phyloP scores from a whole-genome alignment of 2,329 filamentous ascomycete genomes.

The Aspergillus carbonarius region DNA sequence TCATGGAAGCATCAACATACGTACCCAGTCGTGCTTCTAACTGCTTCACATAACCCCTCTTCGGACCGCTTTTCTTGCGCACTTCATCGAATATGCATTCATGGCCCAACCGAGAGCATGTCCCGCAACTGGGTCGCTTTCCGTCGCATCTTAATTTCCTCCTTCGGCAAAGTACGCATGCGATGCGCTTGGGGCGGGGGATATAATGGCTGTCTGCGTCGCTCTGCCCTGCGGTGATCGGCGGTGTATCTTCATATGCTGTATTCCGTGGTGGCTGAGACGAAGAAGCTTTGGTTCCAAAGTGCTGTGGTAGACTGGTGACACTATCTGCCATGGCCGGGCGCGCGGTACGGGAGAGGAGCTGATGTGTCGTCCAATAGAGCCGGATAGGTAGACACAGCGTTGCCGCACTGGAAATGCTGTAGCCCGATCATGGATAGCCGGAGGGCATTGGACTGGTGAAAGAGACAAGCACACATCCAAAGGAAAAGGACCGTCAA shows the following conservation, averaged over 20 bases:
- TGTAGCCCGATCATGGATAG: slow-evolving; percentile 10
- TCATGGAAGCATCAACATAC: slow-evolving; percentile 51
- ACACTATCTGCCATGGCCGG: slow-evolving; percentile 51
- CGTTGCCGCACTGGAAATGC: slow-evolving; percentile 8
- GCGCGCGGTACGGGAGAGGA: background rate
- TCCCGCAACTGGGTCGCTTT: slow-evolving; percentile 78
- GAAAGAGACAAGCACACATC: background rate
- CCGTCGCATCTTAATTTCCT: slow-evolving; percentile 91
- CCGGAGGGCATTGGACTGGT: background rate
- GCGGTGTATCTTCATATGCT: slow-evolving; percentile 17
- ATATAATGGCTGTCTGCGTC: slow-evolving; percentile 57
- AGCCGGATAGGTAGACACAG: background rate
- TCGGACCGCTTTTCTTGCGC: slow-evolving; percentile 89
- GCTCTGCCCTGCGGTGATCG: slow-evolving; percentile 35
- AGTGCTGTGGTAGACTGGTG: slow-evolving; percentile 55
- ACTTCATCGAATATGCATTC: slow-evolving; percentile 89
- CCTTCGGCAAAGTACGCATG: slow-evolving; percentile 90
- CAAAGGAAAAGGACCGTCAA: background rate
- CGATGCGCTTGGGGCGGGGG: slow-evolving; percentile 85
- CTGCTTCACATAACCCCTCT: slow-evolving; percentile 91
- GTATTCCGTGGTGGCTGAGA: slow-evolving; percentile 20
- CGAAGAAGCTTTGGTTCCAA: slow-evolving; percentile 29
- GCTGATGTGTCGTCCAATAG: background rate
- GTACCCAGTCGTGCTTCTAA: slow-evolving; percentile 88
- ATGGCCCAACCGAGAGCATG: slow-evolving; percentile 82